Percentiles rank a stretch among this genome's conserved stretches.
Evolutionary conservation across 2,329 filamentous ascomycete genomes (phyloP).

Genomic region (Calonectria pteridis): DNA sequence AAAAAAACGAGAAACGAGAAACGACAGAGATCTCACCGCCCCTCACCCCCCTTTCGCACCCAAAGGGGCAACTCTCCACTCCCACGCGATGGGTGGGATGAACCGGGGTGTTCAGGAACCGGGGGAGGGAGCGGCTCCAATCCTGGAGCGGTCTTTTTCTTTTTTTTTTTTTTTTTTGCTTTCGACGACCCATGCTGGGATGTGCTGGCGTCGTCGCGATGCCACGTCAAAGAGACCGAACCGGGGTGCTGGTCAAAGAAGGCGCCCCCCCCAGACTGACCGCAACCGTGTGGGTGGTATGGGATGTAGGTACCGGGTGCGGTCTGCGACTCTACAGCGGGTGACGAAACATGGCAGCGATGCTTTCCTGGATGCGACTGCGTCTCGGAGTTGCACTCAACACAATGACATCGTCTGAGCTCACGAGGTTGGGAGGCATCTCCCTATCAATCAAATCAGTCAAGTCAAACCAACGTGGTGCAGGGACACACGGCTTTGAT

Average conservation of each 20-base stretch:
- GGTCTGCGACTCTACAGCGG: neutral
- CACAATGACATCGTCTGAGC: neutral
- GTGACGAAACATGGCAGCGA: neutral
- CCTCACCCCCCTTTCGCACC: conserved; percentile 12
- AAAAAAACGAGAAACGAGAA: too few relatives aligned
- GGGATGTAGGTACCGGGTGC: conserved; percentile 1
- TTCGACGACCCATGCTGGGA: conserved; percentile 2
- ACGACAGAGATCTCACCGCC: conserved; percentile 29
- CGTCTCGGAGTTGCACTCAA: neutral
- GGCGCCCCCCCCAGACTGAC: neutral
- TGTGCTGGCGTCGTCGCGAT: conserved; percentile 19
- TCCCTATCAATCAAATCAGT: neutral
- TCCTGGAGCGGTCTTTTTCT: neutral
- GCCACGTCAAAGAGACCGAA: conserved; percentile 21
- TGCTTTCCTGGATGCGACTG: neutral
- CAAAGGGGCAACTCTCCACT: conserved; percentile 2
- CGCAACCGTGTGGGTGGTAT: neutral
- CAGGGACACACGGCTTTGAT: neutral
- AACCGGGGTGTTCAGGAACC: conserved; percentile 15
- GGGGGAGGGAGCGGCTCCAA: conserved; percentile 12
- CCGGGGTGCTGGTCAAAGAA: neutral
- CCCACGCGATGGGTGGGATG: conserved; percentile 25
- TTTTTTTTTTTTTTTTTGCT: neutral
- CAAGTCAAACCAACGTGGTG: neutral
- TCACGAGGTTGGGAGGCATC: neutral